Evolutionary conservation across 352 stramenopile genomes (phyloP).

Genomic region (Blastocystis sp.): DNA sequence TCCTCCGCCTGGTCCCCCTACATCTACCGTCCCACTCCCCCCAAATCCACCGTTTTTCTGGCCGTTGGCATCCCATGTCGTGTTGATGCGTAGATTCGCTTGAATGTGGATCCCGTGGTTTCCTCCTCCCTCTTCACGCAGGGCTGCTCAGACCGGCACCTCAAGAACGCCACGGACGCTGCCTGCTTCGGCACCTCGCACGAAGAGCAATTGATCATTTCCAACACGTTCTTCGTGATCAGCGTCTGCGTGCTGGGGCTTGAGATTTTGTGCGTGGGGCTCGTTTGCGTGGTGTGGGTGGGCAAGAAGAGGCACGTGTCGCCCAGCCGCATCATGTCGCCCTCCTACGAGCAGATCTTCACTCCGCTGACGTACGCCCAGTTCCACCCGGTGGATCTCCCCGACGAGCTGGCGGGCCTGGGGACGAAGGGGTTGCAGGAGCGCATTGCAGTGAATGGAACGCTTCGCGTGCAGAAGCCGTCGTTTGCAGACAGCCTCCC

Average conservation of each 20-base stretch:
- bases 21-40: not conserved
- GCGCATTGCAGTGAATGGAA: constrained; percentile 56
- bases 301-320: constrained; percentile 60
- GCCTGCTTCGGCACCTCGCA: constrained; percentile 36
- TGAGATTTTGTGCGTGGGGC: constrained; percentile 12
- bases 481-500: not conserved
- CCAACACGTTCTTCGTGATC: constrained; percentile 3
- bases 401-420: constrained; percentile 32
- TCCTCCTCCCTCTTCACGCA: constrained; percentile 24
- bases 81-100: constrained; percentile 56
- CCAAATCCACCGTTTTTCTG: not conserved
- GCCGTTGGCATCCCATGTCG: not conserved
- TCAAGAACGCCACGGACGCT: constrained; percentile 5
- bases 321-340: constrained; percentile 51
- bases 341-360: constrained; percentile 65
- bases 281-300: constrained; percentile 53
- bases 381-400: constrained; percentile 47
- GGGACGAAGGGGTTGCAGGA: constrained; percentile 56
- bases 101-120: constrained; percentile 52
- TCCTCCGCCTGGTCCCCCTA: constrained; percentile 38
- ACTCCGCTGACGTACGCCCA: constrained; percentile 51
- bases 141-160: constrained; percentile 26
- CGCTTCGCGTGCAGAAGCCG: constrained; percentile 29
- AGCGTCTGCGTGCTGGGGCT: not conserved
- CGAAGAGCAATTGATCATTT: constrained; percentile 36